These are phyloP conservation scores for Didymella lethalis DNA, from an alignment of 2,329 filamentous ascomycete species.

Conservation along the genomic window DNA sequence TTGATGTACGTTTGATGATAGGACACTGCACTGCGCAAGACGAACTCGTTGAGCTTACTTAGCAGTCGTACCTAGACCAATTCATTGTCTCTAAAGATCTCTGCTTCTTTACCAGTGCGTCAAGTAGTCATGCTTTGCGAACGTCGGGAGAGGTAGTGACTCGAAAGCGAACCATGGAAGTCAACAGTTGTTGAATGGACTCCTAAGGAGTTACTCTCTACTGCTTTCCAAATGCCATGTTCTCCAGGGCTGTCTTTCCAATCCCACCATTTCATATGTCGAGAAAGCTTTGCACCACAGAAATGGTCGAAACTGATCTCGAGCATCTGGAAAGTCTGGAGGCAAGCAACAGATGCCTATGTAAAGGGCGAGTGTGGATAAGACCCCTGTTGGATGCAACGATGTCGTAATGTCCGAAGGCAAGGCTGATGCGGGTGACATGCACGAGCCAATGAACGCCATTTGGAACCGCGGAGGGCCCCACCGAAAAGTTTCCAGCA, in stretches of 20 bases:
- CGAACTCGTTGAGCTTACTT: too few species aligned
- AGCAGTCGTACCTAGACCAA: too few species aligned
- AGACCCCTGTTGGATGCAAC: too few species aligned
- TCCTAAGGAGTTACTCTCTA: not conserved
- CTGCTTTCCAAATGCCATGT: not conserved
- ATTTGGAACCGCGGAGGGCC: not conserved
- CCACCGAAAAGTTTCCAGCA: conserved; percentile 33
- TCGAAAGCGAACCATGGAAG: not conserved
- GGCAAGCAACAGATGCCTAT: too few species aligned
- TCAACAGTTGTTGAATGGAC: not conserved
- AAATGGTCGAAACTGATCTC: too few species aligned
- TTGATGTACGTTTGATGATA: too few species aligned
- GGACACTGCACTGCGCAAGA: too few species aligned
- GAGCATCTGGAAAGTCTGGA: too few species aligned
- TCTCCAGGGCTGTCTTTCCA: not conserved
- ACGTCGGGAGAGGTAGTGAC: not conserved
- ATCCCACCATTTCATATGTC: not conserved
- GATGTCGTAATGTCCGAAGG: not conserved
- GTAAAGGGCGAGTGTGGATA: too few species aligned
- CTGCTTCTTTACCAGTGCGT: too few species aligned
- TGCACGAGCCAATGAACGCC: not conserved
- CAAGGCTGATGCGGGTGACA: conserved; percentile 18
- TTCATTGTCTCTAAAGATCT: too few species aligned
- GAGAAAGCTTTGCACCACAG: not conserved
- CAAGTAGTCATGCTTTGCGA: too few species aligned